Evolutionary conservation across 2,329 filamentous ascomycete species (phyloP), one percentile per base, ranked within the genome.

Genomic region (Simplicillium sp.): DNA sequence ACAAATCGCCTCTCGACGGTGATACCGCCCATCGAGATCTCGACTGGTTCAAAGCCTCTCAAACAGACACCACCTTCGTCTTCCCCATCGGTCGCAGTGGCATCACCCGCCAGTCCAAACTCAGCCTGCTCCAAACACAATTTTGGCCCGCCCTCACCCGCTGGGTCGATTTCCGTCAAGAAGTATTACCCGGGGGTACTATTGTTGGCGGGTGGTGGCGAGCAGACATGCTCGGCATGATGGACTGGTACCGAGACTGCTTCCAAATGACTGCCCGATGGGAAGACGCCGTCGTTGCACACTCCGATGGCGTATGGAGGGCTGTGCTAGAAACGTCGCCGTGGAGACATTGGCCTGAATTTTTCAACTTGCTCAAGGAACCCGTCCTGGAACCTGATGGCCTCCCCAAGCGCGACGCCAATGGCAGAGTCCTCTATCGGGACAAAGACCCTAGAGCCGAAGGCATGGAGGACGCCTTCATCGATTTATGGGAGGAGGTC

Each of bases 211-310:
- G 48, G 36, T 54, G 51, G 52, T 46, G 41, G 39, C 46, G 49
- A 32, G 44, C 46, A 33, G 49, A 53, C 44, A 51, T 54, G 43
- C 45, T 44, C 14, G 51, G 51, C 33, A 54, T 54, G 51, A 45
- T 58, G 33, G 39, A 44, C 42, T 58, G 51, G 54, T 58, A 54
- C 46, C 54, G 55, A 40, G 45, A 50, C 32, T 52, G 49, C 39
- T 38, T 52, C 37, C 38, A 46, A 29, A 39, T 52, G 44, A 49
- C 35, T 12, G 35, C 45, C 8, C 45, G 42, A 17, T 44, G 40
- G 16, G 36, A 48, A 6, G 44, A 50, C n/a, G 44, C 47, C 25
- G 28, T 45, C 8, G 42, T 48, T 14, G 51, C 48, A 12, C 48
- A 51, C 29, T 35, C 40, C 11, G 51, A 55, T 16, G 51, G 55